These are phyloP conservation scores for Trichoderma guizhouense DNA, from an alignment of 2,329 filamentous ascomycete species.

Conservation along the genomic window DNA sequence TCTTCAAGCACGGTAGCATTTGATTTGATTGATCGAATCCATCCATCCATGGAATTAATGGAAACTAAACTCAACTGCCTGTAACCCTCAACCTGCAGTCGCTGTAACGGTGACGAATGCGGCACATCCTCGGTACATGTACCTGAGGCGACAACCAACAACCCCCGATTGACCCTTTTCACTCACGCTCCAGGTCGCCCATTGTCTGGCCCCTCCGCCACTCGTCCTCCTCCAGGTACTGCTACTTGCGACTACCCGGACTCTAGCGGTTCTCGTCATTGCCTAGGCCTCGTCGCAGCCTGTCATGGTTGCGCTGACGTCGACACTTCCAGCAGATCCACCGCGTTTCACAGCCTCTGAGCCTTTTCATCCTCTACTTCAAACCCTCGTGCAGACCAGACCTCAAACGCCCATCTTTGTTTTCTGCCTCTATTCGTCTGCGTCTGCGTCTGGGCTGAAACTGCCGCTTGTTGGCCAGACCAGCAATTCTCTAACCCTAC, in stretches of 20 bases:
- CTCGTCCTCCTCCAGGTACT: neutral
- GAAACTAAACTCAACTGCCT: neutral
- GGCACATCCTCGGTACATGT: constrained; percentile 27
- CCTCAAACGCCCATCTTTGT: constrained; percentile 13
- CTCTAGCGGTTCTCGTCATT: constrained; percentile 10
- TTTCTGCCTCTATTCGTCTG: constrained; percentile 19
- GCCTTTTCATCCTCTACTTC: constrained; percentile 21
- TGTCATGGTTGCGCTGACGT: constrained; percentile 46
- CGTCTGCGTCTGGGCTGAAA: constrained; percentile 14
- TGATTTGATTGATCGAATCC: neutral
- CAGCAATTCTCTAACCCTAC: neutral
- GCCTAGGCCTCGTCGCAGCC: neutral
- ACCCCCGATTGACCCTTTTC: neutral
- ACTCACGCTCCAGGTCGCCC: neutral
- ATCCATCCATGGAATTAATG: neutral
- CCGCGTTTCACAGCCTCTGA: constrained; percentile 31
- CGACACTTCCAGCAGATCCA: constrained; percentile 38
- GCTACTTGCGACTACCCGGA: neutral
- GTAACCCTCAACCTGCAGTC: neutral
- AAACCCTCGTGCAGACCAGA: neutral
- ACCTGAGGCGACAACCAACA: constrained; percentile 1
- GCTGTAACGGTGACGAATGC: constrained; percentile 7
- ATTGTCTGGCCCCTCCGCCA: constrained; percentile 9
- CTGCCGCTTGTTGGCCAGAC: neutral
- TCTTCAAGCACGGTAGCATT: neutral